These are phyloP conservation scores for Stachybotrys chartarum DNA, from an alignment of 2,329 filamentous ascomycete species.

Conservation along the genomic window DNA sequence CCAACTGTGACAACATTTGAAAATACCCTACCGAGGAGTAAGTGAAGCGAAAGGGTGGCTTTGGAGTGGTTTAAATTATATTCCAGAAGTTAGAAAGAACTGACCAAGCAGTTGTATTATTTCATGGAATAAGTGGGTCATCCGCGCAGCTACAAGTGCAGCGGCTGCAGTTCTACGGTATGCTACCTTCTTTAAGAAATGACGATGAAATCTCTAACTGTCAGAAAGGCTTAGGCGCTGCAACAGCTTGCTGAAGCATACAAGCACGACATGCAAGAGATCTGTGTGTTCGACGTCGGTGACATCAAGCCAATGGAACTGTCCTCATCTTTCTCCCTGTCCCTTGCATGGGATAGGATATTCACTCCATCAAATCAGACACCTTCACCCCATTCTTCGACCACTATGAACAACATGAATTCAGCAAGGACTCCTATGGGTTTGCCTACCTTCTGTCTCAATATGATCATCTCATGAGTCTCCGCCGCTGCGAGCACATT, in stretches of 20 bases:
- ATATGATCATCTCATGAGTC: slow-evolving; percentile 36
- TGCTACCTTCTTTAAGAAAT: not conserved
- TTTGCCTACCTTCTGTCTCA: slow-evolving; percentile 40
- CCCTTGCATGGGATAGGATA: slow-evolving; percentile 52
- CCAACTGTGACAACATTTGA: slow-evolving; percentile 55
- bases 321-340: slow-evolving; percentile 47
- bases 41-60: slow-evolving; percentile 43
- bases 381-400: slow-evolving; percentile 34
- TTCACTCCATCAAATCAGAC: slow-evolving; percentile 32
- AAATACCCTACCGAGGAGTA: slow-evolving; percentile 49
- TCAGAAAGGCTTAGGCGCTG: slow-evolving; percentile 29
- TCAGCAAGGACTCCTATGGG: slow-evolving; percentile 33
- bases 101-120: slow-evolving; percentile 30
- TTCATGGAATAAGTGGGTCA: slow-evolving; percentile 58
- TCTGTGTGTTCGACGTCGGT: slow-evolving; percentile 58
- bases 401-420: slow-evolving; percentile 40
- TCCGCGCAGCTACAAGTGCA: slow-evolving; percentile 54
- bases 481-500: slow-evolving; percentile 52
- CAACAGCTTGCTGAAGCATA: slow-evolving; percentile 52
- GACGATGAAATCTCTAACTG: slow-evolving; percentile 12
- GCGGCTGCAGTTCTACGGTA: slow-evolving; percentile 53
- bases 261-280: slow-evolving; percentile 35
- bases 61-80: slow-evolving; percentile 34
- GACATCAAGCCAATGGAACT: slow-evolving; percentile 53
- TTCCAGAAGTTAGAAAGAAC: slow-evolving; percentile 11